Evolutionary conservation across 768 basidiomycete species (phyloP).

Genomic region (Coprinopsis strossmayeri): DNA sequence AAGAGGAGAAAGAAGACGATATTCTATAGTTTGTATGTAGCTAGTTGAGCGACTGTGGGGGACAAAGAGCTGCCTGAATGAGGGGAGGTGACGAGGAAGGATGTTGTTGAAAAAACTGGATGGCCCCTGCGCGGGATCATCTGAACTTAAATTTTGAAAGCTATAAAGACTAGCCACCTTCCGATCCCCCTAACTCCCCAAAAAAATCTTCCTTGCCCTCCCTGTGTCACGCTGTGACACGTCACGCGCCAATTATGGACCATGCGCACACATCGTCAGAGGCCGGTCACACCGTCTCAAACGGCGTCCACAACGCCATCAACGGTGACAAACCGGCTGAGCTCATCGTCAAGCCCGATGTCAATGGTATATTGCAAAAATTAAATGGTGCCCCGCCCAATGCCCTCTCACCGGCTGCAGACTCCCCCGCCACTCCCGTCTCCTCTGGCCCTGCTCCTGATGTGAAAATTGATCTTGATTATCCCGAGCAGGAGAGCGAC

Average conservation of each 20-base stretch:
- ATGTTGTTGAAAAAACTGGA: constrained; percentile 29
- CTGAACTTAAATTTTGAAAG: constrained; percentile 76
- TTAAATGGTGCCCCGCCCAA: constrained; percentile 22
- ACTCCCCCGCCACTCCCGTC: constrained; percentile 59
- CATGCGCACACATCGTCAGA: constrained; percentile 34
- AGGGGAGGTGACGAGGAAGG: constrained; percentile 19
- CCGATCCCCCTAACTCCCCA: constrained; percentile 68
- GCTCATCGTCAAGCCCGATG: constrained; percentile 32
- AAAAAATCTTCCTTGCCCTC: constrained; percentile 60
- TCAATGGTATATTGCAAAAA: constrained; percentile 22
- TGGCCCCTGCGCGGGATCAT: constrained; percentile 75
- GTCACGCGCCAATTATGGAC: constrained; percentile 72
- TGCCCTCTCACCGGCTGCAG: constrained; percentile 33
- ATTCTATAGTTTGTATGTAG: constrained; percentile 18
- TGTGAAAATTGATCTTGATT: constrained; percentile 60
- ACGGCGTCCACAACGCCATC: constrained; percentile 33
- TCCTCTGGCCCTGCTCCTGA: constrained; percentile 41
- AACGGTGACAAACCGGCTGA: constrained; percentile 22
- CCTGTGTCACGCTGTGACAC: constrained; percentile 56
- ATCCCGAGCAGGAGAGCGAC: constrained; percentile 60
- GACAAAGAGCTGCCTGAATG: constrained; percentile 15
- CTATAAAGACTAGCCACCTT: constrained; percentile 77
- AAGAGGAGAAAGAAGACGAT: constrained; percentile 52
- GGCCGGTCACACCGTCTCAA: constrained; percentile 30
- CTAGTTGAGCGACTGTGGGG: constrained; percentile 11